phyloP scores from a whole-genome alignment of 148 eudicot genomes.

The Cornus florida region DNA sequence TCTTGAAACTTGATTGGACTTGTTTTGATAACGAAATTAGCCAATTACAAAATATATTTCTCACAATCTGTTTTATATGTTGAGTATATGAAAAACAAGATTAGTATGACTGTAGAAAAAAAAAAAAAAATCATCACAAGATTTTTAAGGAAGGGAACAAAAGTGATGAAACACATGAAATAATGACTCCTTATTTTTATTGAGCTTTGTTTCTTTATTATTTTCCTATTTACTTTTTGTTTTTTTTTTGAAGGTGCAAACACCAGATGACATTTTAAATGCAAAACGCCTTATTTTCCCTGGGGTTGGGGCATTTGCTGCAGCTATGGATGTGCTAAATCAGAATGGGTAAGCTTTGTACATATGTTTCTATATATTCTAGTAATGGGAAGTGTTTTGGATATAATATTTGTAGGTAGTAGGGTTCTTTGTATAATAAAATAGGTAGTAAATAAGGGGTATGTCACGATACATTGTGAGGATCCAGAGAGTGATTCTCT shows the following conservation, averaged over 20 bases:
- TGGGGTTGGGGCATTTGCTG: constrained; percentile 97
- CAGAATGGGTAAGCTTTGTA: constrained; percentile 57
- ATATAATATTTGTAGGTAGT: no score
- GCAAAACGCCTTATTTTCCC: constrained; percentile 91
- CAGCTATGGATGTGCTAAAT: constrained; percentile 86
- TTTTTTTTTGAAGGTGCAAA: constrained; percentile 56
- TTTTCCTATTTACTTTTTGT: not conserved
- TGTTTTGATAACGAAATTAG: no score
- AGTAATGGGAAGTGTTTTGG: not conserved
- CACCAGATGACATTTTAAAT: constrained; percentile 78
- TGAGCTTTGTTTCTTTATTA: not conserved
- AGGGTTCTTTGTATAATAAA: no score
- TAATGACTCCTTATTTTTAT: not conserved
- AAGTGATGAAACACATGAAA: not conserved
- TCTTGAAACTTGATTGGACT: no score
- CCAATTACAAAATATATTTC: no score
- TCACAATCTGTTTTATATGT: not conserved
- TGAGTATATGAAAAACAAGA: not conserved
- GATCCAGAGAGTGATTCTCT: no score
- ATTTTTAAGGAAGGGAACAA: no score
- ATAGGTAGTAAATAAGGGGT: no score
- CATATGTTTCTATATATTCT: not conserved
- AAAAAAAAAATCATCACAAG: no score
- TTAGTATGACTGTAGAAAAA: no score
- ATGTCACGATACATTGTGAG: no score